phyloP scores from a whole-genome alignment of 768 basidiomycete genomes.

The Heimioporus sp. region DNA sequence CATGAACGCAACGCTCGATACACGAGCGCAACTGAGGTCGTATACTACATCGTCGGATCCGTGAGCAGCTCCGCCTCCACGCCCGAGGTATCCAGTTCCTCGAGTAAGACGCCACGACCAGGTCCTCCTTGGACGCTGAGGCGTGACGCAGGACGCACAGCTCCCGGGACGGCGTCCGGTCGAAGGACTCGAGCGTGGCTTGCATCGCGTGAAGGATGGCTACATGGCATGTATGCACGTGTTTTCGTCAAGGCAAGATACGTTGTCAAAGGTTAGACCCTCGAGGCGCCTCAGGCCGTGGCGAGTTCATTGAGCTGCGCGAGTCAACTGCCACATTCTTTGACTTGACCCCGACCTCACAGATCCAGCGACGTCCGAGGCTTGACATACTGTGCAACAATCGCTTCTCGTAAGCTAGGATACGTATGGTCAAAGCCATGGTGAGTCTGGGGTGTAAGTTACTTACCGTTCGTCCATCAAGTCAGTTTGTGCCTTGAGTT shows the following conservation, averaged over 20 bases:
- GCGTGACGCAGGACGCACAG: no score
- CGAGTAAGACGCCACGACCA: no score
- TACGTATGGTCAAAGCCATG: background rate
- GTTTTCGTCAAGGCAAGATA: conserved; percentile 88
- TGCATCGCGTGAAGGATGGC: conserved; percentile 84
- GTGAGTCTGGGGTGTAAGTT: background rate
- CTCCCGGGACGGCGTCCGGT: conserved; percentile 84
- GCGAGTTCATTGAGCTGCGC: conserved; percentile 94
- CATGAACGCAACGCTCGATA: conserved; percentile 87
- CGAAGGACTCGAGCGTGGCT: conserved; percentile 60
- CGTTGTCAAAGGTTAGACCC: conserved; percentile 88
- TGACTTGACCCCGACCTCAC: conserved; percentile 90
- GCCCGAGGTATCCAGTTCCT: no score
- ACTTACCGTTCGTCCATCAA: conserved; percentile 91
- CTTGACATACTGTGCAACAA: conserved; percentile 95
- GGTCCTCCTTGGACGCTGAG: no score
- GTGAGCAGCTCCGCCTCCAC: no score
- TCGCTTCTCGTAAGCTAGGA: conserved; percentile 86
- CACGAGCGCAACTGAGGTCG: conserved; percentile 78
- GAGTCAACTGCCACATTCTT: conserved; percentile 87
- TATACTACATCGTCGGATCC: conserved; percentile 90
- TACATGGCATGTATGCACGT: conserved; percentile 84
- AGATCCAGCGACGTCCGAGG: conserved; percentile 95
- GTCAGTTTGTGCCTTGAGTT: conserved; percentile 85
- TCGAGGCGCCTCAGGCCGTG: conserved; percentile 89